Evolutionary conservation across 1,284 basidiomycete species (phyloP).

Genomic region (Trametes pubescens): DNA sequence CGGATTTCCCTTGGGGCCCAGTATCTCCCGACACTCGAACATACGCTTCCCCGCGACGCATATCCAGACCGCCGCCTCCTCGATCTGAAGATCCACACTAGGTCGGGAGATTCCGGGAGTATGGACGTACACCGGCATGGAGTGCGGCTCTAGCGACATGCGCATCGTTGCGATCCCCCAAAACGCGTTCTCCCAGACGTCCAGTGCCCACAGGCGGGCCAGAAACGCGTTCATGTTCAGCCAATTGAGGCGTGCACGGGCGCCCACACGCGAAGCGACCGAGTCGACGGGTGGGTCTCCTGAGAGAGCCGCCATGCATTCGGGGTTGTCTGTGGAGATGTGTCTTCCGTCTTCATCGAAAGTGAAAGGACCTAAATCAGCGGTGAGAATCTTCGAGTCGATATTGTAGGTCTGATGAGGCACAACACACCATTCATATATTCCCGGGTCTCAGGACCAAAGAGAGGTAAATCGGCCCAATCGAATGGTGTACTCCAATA

Average conservation of each 20-base stretch:
- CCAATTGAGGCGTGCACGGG: neutral
- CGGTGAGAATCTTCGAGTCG: neutral
- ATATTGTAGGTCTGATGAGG: neutral
- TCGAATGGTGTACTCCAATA: neutral
- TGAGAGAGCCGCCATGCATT: neutral
- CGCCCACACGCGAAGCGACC: neutral
- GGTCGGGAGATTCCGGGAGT: too few relatives aligned
- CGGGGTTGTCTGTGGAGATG: neutral
- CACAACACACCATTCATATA: neutral
- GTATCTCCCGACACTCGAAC: conserved; percentile 21
- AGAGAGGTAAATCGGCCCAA: neutral
- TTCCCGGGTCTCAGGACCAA: neutral
- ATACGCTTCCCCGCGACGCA: conserved; percentile 20
- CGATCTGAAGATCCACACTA: conserved; percentile 16
- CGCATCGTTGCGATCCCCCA: neutral
- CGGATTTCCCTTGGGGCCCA: conserved; percentile 25
- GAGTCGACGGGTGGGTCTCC: neutral
- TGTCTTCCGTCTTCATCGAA: neutral
- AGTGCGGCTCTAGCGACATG: conserved; percentile 4
- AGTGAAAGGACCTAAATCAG: neutral
- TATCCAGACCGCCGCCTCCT: conserved; percentile 21
- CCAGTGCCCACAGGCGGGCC: neutral
- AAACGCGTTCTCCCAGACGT: neutral
- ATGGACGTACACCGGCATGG: too few relatives aligned
- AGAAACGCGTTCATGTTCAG: conserved; percentile 4